Evolutionary conservation across 2,329 filamentous ascomycete genomes (phyloP), one percentile per base, ranked within the genome.

Genomic region (Fusarium metavorans): DNA sequence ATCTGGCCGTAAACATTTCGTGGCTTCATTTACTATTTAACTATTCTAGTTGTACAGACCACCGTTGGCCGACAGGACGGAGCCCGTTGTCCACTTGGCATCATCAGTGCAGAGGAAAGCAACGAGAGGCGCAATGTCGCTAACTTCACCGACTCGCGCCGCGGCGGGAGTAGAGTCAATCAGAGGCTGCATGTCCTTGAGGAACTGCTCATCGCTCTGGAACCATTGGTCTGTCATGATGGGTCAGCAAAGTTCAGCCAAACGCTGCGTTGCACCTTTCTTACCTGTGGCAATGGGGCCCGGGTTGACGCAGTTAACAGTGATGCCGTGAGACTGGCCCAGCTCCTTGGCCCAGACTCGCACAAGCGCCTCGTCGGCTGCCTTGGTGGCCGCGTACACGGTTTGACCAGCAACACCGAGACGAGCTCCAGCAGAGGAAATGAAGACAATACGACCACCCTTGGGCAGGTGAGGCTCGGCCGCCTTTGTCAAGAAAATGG

Each of bases 321-420:
- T 82, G 14, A 79, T 75, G 1, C 73, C 77, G 6, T 81, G 73
- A 1, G 67, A 71, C 16, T 79, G 81, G 20, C 81, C 81, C 1
- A 82, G 76, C 62, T 82, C 81, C 54, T 77, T 79, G 4, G 81
- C 80, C 81, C 80, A 82, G 1, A 78, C 78, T 14, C 81, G 76
- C 2, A 71, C 73, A 2, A 81, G 48, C 2, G 77, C 78, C 61
- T 82, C 81, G 20, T 78, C 67, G 0, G 82, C 82, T 18, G 81
- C 82, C 58, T 84, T 84, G 0, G 81, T 81, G 4, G 81, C 76
- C 0, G 74, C 80, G 37, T 84, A 84, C 0, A 84, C 78, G 0
- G 81, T 78, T 41, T 81, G 73, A 0, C 69, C 76, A 5, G 80
- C 68, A 4, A 80, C 70, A 2, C 81, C 82, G 5, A 80, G 64